These are phyloP conservation scores for Amylocarpus encephaloides DNA, from an alignment of 2,329 filamentous ascomycete genomes.

Conservation along the genomic window DNA sequence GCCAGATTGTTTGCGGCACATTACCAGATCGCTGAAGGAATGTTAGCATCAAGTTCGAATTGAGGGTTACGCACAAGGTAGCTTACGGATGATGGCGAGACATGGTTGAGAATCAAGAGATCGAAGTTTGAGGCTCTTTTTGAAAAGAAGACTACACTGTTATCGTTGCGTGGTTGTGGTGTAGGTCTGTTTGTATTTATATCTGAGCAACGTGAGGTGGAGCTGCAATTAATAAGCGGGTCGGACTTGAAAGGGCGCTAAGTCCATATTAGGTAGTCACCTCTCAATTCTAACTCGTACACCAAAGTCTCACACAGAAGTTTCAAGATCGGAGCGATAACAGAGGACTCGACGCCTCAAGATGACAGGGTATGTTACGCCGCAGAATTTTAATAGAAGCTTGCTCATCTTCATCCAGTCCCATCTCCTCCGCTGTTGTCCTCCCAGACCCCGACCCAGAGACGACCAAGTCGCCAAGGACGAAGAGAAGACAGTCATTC, in stretches of 20 bases:
- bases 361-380: constrained; percentile 21
- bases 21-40: constrained; percentile 74
- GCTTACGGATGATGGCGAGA: constrained; percentile 60
- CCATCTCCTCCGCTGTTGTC: constrained; percentile 33
- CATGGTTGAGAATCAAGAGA: constrained; percentile 14
- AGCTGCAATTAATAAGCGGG: not conserved
- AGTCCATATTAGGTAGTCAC: constrained; percentile 2
- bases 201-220: not conserved
- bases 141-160: too few species aligned
- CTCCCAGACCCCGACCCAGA: constrained; percentile 23
- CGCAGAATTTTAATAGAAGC: not conserved
- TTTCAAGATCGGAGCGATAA: not conserved
- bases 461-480: constrained; percentile 12
- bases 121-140: too few species aligned
- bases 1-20: constrained; percentile 98
- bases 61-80: not conserved
- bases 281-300: not conserved
- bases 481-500: constrained; percentile 46
- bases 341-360: not conserved
- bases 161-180: too few species aligned
- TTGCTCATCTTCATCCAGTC: constrained; percentile 21
- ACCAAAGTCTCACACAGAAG: not conserved
- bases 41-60: constrained; percentile 15
- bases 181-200: too few species aligned
- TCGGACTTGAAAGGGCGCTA: not conserved